phyloP scores from a whole-genome alignment of 169 alveolate genomes.

The Perkinsus olseni region DNA sequence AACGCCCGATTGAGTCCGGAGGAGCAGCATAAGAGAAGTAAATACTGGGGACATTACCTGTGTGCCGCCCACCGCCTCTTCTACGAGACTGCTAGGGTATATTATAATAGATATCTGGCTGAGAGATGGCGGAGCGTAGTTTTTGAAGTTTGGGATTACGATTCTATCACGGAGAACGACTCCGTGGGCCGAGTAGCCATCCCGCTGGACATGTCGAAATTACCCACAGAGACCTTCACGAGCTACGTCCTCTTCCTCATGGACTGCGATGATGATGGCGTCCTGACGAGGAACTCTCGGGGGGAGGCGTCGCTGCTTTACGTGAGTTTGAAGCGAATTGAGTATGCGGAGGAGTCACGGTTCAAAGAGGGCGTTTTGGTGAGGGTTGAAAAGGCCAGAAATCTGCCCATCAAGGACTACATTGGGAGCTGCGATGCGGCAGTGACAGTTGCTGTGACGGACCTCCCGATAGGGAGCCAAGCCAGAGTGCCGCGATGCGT shows the following conservation, averaged over 20 bases:
- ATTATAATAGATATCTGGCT: background rate
- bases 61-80: background rate
- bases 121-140: background rate
- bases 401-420: background rate
- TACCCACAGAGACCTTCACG: background rate
- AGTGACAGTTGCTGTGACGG: background rate
- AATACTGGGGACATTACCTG: background rate
- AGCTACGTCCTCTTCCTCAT: background rate
- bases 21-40: background rate
- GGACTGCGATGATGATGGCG: background rate
- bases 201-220: background rate
- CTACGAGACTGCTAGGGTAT: background rate
- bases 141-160: background rate
- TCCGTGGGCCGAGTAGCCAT: background rate
- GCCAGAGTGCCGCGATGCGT: background rate
- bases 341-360: background rate
- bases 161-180: background rate
- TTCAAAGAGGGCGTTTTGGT: background rate
- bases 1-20: background rate
- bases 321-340: background rate
- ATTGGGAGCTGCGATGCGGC: background rate
- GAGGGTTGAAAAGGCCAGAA: background rate
- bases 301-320: background rate
- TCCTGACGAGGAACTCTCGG: background rate
- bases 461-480: background rate